Conservation (phyloP, 805 yeast genomes). For the Jamesozyma rosinii region DNA sequence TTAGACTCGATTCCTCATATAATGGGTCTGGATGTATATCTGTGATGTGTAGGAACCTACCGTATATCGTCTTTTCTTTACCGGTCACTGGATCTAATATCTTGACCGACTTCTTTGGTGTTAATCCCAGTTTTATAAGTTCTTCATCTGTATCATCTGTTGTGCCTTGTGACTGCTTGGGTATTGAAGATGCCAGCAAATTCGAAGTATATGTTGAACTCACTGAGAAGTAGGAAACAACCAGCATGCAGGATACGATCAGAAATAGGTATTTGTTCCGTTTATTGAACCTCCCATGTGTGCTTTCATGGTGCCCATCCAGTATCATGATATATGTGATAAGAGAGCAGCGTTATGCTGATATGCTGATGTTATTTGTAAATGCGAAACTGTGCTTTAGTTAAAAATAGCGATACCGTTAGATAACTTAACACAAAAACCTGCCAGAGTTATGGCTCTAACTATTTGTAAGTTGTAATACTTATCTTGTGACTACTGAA, state of each 20-base stretch:
- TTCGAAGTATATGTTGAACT: background rate
- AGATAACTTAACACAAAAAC: too few relatives aligned
- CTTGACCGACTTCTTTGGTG: constrained; percentile 34
- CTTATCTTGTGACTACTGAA: too few relatives aligned
- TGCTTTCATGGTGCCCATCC: background rate
- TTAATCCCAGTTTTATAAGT: constrained; percentile 29
- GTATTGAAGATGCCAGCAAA: background rate
- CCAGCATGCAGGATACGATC: background rate
- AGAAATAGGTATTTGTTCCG: background rate
- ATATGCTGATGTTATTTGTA: too few relatives aligned
- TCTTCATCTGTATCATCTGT: constrained; percentile 1
- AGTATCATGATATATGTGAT: background rate
- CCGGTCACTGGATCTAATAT: constrained; percentile 11
- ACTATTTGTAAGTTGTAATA: too few relatives aligned
- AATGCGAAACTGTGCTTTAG: too few relatives aligned
- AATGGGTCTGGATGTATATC: constrained; percentile 79
- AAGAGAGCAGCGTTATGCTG: too few relatives aligned
- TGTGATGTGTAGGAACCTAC: constrained; percentile 76
- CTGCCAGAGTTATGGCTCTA: too few relatives aligned
- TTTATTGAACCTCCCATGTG: background rate
- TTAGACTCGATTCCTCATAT: constrained; percentile 44
- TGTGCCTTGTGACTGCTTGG: background rate
- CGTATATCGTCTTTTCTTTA: constrained; percentile 38
- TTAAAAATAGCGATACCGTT: too few relatives aligned
- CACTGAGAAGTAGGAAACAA: background rate